Evolutionary conservation across 257 asterid species (phyloP).

Genomic region (Solanum lycopersicoides): DNA sequence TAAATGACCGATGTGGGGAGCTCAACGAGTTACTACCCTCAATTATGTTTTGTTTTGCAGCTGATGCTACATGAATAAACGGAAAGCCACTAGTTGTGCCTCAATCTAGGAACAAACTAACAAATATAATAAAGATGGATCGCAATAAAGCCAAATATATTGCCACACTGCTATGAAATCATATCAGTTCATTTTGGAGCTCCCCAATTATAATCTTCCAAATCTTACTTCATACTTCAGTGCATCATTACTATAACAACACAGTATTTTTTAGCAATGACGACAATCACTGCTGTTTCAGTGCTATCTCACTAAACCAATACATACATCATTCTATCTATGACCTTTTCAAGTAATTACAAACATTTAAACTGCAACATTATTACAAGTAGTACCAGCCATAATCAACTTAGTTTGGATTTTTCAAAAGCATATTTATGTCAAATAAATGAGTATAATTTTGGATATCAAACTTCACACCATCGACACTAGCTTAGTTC

Average conservation of each 20-base stretch:
- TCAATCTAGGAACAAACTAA: neutral
- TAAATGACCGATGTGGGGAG: neutral
- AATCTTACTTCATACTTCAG: neutral
- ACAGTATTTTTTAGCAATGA: neutral
- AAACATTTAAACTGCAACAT: neutral
- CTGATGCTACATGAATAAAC: neutral
- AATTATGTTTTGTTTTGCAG: neutral
- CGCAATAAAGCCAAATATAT: neutral
- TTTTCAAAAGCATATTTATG: neutral
- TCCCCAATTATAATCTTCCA: neutral
- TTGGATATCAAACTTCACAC: neutral
- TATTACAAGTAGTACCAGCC: neutral
- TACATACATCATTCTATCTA: neutral
- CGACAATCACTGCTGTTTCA: neutral
- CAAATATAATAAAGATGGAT: neutral
- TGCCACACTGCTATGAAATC: neutral
- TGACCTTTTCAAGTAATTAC: neutral
- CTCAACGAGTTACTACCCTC: neutral
- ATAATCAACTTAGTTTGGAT: neutral
- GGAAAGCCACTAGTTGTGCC: neutral
- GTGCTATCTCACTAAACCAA: neutral
- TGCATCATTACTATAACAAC: neutral
- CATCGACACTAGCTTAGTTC: neutral
- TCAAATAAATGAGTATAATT: neutral
- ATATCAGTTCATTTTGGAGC: neutral